Percentiles rank a stretch among this genome's conserved stretches.
Evolutionary conservation across 2,329 filamentous ascomycete genomes (phyloP).

Genomic region (Colletotrichum kahawae): DNA sequence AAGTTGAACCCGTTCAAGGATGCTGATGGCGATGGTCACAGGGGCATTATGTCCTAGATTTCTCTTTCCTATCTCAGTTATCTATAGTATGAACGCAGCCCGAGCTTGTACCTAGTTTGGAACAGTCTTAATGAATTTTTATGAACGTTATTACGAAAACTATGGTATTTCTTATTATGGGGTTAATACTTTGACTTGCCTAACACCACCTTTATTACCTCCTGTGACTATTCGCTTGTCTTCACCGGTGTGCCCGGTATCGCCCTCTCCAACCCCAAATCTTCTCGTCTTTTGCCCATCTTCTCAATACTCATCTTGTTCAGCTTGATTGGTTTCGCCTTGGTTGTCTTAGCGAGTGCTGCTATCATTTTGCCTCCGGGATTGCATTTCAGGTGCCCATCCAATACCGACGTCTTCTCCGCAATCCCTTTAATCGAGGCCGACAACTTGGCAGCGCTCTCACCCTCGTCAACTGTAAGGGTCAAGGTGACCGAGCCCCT

Average conservation of each 20-base stretch:
- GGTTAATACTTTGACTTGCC: not conserved
- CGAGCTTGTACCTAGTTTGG: not conserved
- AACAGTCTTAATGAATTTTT: not conserved
- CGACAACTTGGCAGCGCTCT: not conserved
- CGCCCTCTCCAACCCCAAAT: not conserved
- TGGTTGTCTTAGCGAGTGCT: rapidly evolving
- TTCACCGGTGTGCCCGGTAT: not conserved
- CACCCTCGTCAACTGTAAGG: not conserved
- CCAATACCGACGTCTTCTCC: not conserved
- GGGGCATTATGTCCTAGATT: slow-evolving; percentile 24
- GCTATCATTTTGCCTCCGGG: not conserved
- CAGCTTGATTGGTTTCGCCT: not conserved
- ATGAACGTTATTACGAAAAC: not conserved
- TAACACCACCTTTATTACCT: not conserved
- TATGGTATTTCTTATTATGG: too few relatives aligned
- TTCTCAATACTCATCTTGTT: not conserved
- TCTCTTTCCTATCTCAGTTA: not conserved
- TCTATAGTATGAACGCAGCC: not conserved
- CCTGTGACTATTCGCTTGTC: not conserved
- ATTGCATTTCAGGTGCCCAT: not conserved
- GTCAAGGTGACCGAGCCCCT: not conserved
- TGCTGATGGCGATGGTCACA: slow-evolving; percentile 28
- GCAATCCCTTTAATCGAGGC: not conserved
- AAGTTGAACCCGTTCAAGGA: slow-evolving; percentile 28
- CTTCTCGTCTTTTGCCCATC: not conserved